Percentiles rank a stretch among this genome's conserved stretches.
These are phyloP conservation scores for Microstegium vimineum DNA, from an alignment of 176 grass and related monocot species.

Conservation along the genomic window DNA sequence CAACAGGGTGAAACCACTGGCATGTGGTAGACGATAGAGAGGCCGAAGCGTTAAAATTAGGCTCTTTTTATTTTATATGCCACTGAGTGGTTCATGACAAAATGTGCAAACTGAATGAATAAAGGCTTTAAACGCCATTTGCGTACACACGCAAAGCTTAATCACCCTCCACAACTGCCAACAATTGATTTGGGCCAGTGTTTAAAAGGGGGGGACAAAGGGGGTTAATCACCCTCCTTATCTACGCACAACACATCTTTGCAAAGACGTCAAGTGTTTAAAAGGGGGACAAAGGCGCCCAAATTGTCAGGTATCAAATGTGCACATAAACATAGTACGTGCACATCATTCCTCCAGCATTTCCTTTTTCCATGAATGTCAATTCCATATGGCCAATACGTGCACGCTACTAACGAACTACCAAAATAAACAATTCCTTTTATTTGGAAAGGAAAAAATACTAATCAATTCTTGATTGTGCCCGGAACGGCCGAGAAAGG, in stretches of 20 bases:
- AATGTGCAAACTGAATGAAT: background rate
- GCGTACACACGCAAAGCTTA: background rate
- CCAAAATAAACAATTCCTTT: background rate
- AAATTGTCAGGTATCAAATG: slow-evolving; percentile 17
- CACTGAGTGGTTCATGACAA: background rate
- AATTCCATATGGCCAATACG: slow-evolving; percentile 2
- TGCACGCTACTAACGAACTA: slow-evolving; percentile 15
- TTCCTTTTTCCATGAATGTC: background rate
- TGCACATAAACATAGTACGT: background rate
- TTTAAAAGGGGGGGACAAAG: no score
- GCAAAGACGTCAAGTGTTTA: background rate
- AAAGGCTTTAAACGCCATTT: background rate
- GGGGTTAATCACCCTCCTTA: no score
- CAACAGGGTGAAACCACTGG: background rate
- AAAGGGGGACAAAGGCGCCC: background rate
- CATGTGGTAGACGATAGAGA: background rate
- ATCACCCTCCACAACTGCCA: background rate
- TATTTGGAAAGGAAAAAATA: background rate
- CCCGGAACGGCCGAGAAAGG: background rate
- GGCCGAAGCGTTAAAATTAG: background rate
- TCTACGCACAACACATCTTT: background rate
- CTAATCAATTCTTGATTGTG: background rate
- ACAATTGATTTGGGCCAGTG: background rate
- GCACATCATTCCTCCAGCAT: background rate
- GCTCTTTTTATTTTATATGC: background rate